These are phyloP conservation scores for Auriculariales sp. DNA, from an alignment of 768 basidiomycete genomes.

Conservation along the genomic window DNA sequence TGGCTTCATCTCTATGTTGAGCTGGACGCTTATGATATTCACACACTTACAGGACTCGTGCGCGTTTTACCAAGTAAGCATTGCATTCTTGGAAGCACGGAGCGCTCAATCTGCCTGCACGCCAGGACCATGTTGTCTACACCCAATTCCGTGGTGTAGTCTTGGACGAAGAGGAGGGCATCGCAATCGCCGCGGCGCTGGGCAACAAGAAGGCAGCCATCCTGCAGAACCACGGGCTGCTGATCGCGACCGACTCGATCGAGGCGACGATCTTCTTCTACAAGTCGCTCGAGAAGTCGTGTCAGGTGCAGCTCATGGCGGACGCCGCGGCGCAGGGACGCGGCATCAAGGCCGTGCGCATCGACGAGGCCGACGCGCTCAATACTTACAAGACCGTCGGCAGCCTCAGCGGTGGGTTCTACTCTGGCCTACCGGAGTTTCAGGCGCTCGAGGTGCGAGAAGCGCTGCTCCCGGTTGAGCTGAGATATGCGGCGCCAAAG, in stretches of 20 bases:
- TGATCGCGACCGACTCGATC: slow-evolving; percentile 17
- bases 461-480: slow-evolving; percentile 4
- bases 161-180: slow-evolving; percentile 28
- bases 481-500: neutral
- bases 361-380: slow-evolving; percentile 13
- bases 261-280: slow-evolving; percentile 4
- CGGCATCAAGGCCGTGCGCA: slow-evolving; percentile 11
- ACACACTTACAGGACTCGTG: too few relatives aligned
- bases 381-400: slow-evolving; percentile 10
- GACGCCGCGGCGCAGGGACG: slow-evolving; percentile 12
- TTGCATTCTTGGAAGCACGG: neutral
- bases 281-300: slow-evolving; percentile 9
- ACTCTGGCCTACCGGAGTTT: slow-evolving; percentile 24
- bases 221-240: slow-evolving; percentile 22
- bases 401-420: slow-evolving; percentile 19
- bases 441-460: slow-evolving; percentile 22
- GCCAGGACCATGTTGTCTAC: slow-evolving; percentile 26
- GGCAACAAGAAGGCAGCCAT: slow-evolving; percentile 27
- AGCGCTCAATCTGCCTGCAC: neutral
- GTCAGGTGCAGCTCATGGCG: slow-evolving; percentile 11
- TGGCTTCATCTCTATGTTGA: too few relatives aligned
- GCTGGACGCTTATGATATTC: too few relatives aligned
- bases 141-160: slow-evolving; percentile 34
- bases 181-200: slow-evolving; percentile 27
- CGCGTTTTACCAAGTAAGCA: slow-evolving; percentile 22